phyloP scores from a whole-genome alignment of 208 protist genomes.

The Trichomonas gallinae region DNA sequence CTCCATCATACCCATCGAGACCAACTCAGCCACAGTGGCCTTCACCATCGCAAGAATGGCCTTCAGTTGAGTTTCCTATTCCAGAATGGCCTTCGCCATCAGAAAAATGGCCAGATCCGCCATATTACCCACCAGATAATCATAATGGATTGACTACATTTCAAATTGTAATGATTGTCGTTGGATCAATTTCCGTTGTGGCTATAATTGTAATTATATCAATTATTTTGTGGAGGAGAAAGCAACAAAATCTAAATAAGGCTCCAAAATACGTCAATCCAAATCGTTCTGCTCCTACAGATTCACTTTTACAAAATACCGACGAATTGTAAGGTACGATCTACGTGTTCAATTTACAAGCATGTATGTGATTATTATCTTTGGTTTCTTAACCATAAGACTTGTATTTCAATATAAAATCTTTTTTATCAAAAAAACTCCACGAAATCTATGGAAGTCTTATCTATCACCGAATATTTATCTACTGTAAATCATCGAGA shows the following conservation, averaged over 20 bases:
- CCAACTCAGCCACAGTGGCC: background rate
- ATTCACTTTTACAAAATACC: background rate
- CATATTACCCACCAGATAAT: background rate
- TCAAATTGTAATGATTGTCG: background rate
- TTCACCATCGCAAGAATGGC: background rate
- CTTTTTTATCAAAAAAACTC: no score
- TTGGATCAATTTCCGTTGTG: background rate
- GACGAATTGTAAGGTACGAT: background rate
- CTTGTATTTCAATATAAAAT: no score
- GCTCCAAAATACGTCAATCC: background rate
- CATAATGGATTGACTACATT: background rate
- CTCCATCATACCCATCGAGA: background rate
- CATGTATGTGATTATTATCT: no score
- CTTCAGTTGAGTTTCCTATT: background rate
- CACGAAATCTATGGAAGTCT: no score
- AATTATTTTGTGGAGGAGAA: background rate
- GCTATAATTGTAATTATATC: background rate
- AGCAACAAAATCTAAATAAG: background rate
- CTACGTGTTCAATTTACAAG: no score
- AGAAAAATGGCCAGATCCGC: background rate
- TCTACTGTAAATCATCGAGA: no score
- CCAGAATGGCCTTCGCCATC: background rate
- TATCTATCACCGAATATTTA: no score
- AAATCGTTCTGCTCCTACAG: background rate
- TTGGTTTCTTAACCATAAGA: no score